Evolutionary conservation across 2,329 filamentous ascomycete species (phyloP).

Genomic region (Gaeumannomyces sp.): DNA sequence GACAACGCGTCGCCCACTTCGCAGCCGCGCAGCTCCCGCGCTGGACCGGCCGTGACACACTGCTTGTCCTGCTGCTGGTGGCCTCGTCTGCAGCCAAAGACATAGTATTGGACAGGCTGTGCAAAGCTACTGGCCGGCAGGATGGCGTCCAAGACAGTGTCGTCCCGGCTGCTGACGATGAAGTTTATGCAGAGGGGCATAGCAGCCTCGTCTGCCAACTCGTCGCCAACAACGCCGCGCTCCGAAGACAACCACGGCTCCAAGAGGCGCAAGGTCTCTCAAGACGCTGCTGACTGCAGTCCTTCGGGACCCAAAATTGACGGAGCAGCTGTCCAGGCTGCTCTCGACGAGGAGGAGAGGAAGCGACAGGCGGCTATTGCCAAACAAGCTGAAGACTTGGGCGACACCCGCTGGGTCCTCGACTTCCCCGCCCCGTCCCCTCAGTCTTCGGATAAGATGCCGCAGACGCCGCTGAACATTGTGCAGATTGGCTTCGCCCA

Average conservation of each 20-base stretch:
- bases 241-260: slow-evolving; percentile 43
- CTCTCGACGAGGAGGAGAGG: slow-evolving; percentile 60
- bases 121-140: background rate
- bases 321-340: slow-evolving; percentile 54
- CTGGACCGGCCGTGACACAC: background rate
- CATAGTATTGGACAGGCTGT: background rate
- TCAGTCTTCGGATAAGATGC: slow-evolving; percentile 20
- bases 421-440: slow-evolving; percentile 40
- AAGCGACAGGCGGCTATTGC: slow-evolving; percentile 57
- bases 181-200: slow-evolving; percentile 95
- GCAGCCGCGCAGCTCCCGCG: too few species aligned
- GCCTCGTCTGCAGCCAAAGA: background rate
- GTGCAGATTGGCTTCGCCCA: slow-evolving; percentile 52
- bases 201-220: slow-evolving; percentile 45
- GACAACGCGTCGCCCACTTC: background rate
- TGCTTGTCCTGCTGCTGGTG: background rate
- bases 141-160: slow-evolving; percentile 45
- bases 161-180: slow-evolving; percentile 84
- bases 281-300: slow-evolving; percentile 30
- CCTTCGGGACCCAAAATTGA: slow-evolving; percentile 40
- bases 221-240: slow-evolving; percentile 37
- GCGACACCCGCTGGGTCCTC: slow-evolving; percentile 72
- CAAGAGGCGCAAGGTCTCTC: slow-evolving; percentile 57
- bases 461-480: slow-evolving; percentile 43
- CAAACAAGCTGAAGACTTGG: slow-evolving; percentile 53